A percentile compares a stretch with the other conserved stretches of the same genome.
These are phyloP conservation scores for Jackrogersella multiformis DNA, from an alignment of 495 filamentous ascomycete genomes.

Conservation along the genomic window DNA sequence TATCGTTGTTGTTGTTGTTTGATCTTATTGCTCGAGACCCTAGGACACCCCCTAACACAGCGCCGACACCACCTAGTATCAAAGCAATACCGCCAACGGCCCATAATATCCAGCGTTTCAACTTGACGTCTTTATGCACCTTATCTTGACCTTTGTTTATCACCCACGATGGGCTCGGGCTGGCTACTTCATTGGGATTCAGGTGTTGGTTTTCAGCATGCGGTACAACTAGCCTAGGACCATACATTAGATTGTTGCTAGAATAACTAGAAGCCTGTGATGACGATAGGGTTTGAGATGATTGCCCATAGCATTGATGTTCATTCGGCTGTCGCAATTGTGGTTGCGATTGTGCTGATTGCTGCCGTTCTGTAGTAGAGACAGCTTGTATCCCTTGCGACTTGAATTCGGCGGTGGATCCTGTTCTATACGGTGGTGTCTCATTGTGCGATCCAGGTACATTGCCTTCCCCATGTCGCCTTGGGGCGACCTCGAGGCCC, in stretches of 20 bases:
- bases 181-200: not conserved
- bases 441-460: constrained; percentile 15
- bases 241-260: constrained; percentile 7
- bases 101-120: constrained; percentile 28
- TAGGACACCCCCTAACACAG: constrained; percentile 18
- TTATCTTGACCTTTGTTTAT: not conserved
- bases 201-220: constrained; percentile 12
- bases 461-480: constrained; percentile 26
- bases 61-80: constrained; percentile 6
- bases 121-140: constrained; percentile 3
- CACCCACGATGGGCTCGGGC: constrained; percentile 12
- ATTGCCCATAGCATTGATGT: constrained; percentile 22
- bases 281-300: constrained; percentile 18
- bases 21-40: not conserved
- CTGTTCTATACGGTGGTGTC: not conserved
- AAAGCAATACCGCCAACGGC: not conserved
- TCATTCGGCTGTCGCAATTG: constrained; percentile 8
- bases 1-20: not conserved
- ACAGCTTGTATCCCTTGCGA: constrained; percentile 28
- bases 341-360: not conserved
- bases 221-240: not conserved
- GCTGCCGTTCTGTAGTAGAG: not conserved
- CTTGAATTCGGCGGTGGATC: constrained; percentile 13
- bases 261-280: constrained; percentile 24
- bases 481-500: constrained; percentile 7